A percentile compares a stretch with the other conserved stretches of the same genome.
Evolutionary conservation across 2,329 filamentous ascomycete genomes (phyloP).

Genomic region (Leptographium procerum): DNA sequence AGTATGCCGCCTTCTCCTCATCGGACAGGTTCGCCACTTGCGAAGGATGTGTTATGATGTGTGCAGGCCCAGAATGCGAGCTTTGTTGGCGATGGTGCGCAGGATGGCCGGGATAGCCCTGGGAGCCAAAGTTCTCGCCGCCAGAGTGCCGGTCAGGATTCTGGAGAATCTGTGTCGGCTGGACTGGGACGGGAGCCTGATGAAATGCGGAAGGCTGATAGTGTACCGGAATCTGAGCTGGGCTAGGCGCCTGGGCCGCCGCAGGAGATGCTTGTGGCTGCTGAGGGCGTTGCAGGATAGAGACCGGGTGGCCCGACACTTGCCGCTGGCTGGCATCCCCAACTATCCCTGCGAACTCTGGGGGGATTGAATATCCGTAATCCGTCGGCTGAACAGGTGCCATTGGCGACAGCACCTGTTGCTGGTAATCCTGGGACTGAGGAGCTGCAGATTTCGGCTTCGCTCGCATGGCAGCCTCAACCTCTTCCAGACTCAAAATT

Average conservation of each 20-base stretch:
- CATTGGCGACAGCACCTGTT: conserved; percentile 15
- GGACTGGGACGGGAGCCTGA: conserved; percentile 27
- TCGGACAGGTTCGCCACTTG: conserved; percentile 70
- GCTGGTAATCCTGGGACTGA: conserved; percentile 20
- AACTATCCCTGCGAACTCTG: not conserved
- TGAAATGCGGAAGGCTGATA: conserved; percentile 17
- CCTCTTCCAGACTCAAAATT: conserved; percentile 92
- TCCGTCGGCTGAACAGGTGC: conserved; percentile 12
- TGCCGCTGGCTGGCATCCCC: conserved; percentile 4
- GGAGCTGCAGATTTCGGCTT: conserved; percentile 42
- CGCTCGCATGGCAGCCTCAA: conserved; percentile 81
- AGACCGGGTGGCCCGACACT: conserved; percentile 31
- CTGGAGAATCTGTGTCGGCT: conserved; percentile 67
- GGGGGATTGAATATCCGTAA: conserved; percentile 6
- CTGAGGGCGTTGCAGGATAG: conserved; percentile 44
- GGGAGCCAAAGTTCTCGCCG: conserved; percentile 30
- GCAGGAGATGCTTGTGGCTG: conserved; percentile 28
- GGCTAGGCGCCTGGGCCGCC: conserved; percentile 20
- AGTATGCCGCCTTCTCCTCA: conserved; percentile 69
- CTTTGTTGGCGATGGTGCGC: conserved; percentile 33
- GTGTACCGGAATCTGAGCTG: conserved; percentile 7
- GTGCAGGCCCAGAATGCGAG: conserved; percentile 46
- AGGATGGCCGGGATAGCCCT: conserved; percentile 17
- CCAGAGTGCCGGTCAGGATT: conserved; percentile 58
- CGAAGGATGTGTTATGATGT: conserved; percentile 49